Evolutionary conservation across 495 filamentous ascomycete species (phyloP).

Genomic region (Penicillium ochrochloron): DNA sequence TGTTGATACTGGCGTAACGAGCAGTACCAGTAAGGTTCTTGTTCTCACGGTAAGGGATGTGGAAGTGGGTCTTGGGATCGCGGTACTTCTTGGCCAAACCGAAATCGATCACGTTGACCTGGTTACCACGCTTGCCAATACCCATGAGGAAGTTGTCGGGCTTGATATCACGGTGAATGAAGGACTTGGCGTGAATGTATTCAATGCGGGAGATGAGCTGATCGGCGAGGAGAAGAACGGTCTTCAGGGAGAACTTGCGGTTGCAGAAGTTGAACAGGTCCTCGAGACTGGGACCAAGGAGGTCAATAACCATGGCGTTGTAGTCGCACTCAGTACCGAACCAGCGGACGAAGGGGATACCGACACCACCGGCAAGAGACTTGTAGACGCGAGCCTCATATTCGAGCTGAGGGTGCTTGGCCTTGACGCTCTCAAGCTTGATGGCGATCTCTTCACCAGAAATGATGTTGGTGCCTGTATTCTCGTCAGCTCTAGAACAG

Average conservation of each 20-base stretch:
- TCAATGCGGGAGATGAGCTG: constrained; percentile 99
- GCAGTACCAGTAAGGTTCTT: constrained; percentile 99
- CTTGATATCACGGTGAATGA: constrained; percentile 99
- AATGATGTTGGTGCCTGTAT: constrained; percentile 94
- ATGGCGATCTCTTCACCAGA: constrained; percentile 99
- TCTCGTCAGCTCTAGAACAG: constrained; percentile 10
- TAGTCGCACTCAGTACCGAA: constrained; percentile 99
- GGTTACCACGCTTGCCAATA: constrained; percentile 99
- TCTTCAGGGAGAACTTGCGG: constrained; percentile 99
- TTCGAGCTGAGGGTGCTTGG: constrained; percentile 99
- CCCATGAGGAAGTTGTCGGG: constrained; percentile 99
- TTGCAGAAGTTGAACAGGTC: constrained; percentile 99
- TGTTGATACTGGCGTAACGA: constrained; percentile 99
- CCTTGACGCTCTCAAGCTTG: constrained; percentile 99
- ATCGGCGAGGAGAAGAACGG: constrained; percentile 95
- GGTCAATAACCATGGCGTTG: constrained; percentile 99
- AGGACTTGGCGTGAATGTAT: constrained; percentile 99
- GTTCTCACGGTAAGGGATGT: constrained; percentile 99
- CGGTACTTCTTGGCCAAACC: constrained; percentile 99
- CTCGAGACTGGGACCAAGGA: constrained; percentile 96
- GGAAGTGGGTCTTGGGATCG: constrained; percentile 99
- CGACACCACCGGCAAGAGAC: constrained; percentile 96
- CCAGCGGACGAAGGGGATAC: constrained; percentile 99
- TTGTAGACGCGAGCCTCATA: constrained; percentile 99
- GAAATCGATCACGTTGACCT: constrained; percentile 99